Conservation (phyloP, 2,329 filamentous ascomycete species). For the Emericellopsis cladophorae region DNA sequence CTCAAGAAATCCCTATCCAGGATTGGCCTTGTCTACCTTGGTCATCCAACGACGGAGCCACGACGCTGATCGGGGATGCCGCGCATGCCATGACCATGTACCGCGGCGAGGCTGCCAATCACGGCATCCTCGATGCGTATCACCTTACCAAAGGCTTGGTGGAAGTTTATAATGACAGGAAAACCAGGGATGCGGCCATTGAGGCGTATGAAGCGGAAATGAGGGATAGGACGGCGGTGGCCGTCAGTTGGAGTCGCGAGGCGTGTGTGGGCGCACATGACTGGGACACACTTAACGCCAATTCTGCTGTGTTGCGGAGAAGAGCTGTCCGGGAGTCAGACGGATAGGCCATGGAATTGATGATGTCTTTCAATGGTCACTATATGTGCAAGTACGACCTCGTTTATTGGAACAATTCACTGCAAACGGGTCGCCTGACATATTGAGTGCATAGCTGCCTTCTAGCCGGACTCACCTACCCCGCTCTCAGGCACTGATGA, state of each 20-base stretch:
- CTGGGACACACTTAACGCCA: constrained; percentile 14
- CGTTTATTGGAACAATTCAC: too few relatives aligned
- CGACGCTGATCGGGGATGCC: constrained; percentile 38
- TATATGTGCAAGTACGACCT: too few relatives aligned
- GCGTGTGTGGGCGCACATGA: constrained; percentile 19
- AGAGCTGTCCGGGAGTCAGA: constrained; percentile 5
- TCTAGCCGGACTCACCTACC: too few relatives aligned
- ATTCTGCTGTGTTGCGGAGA: constrained; percentile 16
- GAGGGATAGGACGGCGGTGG: constrained; percentile 12
- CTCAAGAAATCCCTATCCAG: constrained; percentile 20
- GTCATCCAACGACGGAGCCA: constrained; percentile 26
- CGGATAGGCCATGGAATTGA: too few relatives aligned
- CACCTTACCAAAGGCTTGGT: constrained; percentile 12
- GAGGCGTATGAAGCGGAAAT: constrained; percentile 17
- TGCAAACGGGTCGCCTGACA: too few relatives aligned
- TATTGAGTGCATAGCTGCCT: too few relatives aligned
- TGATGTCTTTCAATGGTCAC: too few relatives aligned
- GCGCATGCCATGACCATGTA: constrained; percentile 49
- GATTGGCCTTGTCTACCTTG: constrained; percentile 25
- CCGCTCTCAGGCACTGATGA: too few relatives aligned
- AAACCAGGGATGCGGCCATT: constrained; percentile 6
- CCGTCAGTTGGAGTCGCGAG: constrained; percentile 16
- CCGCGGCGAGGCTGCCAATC: constrained; percentile 24
- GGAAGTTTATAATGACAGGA: constrained; percentile 5
- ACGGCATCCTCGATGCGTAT: constrained; percentile 25